These are phyloP conservation scores for Penicillium mononematosum DNA, from an alignment of 495 filamentous ascomycete species.

Conservation along the genomic window DNA sequence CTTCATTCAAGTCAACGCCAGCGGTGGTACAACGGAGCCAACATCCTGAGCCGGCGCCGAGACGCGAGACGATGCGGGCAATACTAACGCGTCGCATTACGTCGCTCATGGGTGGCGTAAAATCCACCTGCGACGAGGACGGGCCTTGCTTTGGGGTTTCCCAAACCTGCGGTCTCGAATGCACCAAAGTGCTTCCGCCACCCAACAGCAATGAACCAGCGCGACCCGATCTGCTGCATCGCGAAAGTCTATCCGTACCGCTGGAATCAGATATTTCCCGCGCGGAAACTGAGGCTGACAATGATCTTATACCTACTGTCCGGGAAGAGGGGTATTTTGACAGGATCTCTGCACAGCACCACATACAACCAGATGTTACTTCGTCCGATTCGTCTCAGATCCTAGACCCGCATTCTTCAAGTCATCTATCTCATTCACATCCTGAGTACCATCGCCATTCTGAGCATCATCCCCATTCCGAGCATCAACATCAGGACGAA, in stretches of 20 bases:
- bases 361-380: conserved; percentile 5
- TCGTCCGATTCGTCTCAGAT: conserved; percentile 19
- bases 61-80: conserved; percentile 39
- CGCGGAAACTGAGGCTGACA: conserved; percentile 2
- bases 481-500: conserved; percentile 13
- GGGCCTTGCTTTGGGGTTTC: conserved; percentile 83
- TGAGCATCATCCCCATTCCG: conserved; percentile 9
- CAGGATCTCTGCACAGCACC: conserved; percentile 15
- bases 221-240: conserved; percentile 13
- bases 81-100: conserved; percentile 51
- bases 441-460: conserved; percentile 9
- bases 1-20: conserved; percentile 30
- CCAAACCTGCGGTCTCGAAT: conserved; percentile 82
- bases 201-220: conserved; percentile 12
- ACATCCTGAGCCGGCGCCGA: not conserved
- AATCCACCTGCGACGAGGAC: conserved; percentile 66
- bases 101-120: conserved; percentile 65
- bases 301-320: conserved; percentile 5
- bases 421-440: not conserved
- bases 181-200: conserved; percentile 44
- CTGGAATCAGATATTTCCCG: conserved; percentile 6
- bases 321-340: conserved; percentile 21
- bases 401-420: not conserved
- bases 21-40: conserved; percentile 23
- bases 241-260: conserved; percentile 21